Evolutionary conservation across 2,329 filamentous ascomycete species (phyloP), one percentile per base, ranked within the genome.

Genomic region (Nakataea oryzae): DNA sequence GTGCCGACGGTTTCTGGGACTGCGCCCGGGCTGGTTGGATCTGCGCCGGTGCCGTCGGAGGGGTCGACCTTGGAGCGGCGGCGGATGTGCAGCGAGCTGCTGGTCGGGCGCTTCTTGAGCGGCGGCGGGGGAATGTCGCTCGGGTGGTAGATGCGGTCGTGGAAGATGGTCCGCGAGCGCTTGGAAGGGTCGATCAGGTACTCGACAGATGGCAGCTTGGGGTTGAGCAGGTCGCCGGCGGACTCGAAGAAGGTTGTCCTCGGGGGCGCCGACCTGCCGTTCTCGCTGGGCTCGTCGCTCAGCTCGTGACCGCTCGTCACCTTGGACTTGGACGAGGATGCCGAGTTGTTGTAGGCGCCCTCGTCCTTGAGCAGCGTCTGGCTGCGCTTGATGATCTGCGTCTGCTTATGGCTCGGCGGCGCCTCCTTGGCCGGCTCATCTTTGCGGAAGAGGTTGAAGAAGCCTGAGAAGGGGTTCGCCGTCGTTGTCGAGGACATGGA

Each of bases 171-270:
- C 58, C 91, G 85, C 0, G 91, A 86, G 21, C 95, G 87, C 60
- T 85, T 88, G 1, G 87, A 81, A 9, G 95, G 93, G 68, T 97
- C 89, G 60, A 93, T 83, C 50, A 99, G 79, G 73, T 91, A 99
- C 57, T 92, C 87, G 3, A 85, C 79, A 0, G 89, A 83, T 21
- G 95, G 93, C 41, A 97, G 76, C 58, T 92, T 93, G 6, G 95
- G 95, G 71, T 93, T 96, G 54, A 99, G 82, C 3, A 99, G 78
- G 73, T 99, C 93, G 13, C 92, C 91, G 0, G 95, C 95, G 5
- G 93, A 93, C 75, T 99, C 95, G 64, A 99, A 96, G 65, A 99
- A 89, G 0, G 91, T 96, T 0, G 95, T 97, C 68, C 86, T 89
- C 0, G 95, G 95, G 4, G 95, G 95, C 9, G 91, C 88, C 61